These are phyloP conservation scores for Paecilomyces formosus DNA, from an alignment of 2,329 filamentous ascomycete genomes.

Conservation along the genomic window DNA sequence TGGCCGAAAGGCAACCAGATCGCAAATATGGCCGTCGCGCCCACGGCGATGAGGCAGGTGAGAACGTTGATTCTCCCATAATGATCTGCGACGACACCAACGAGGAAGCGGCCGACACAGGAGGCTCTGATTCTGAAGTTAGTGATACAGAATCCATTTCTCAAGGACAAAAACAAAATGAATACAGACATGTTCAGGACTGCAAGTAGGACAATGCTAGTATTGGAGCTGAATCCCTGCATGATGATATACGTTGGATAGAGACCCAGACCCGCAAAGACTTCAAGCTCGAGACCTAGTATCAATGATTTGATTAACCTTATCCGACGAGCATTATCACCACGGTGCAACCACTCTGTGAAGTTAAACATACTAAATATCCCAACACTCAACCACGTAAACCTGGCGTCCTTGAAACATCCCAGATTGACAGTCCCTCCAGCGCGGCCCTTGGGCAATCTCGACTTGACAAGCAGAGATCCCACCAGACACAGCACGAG, in stretches of 20 bases:
- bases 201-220: constrained; percentile 33
- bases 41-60: constrained; percentile 25
- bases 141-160: background rate
- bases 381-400: constrained; percentile 37
- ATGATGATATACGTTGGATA: constrained; percentile 36
- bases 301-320: background rate
- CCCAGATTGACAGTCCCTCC: constrained; percentile 33
- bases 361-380: constrained; percentile 32
- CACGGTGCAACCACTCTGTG: background rate
- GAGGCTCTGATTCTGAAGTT: constrained; percentile 21
- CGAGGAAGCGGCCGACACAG: constrained; percentile 37
- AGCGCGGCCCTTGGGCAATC: constrained; percentile 26
- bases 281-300: constrained; percentile 23
- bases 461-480: constrained; percentile 26
- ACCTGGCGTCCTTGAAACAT: constrained; percentile 37
- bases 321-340: rapidly evolving
- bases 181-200: constrained; percentile 30
- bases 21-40: constrained; percentile 31
- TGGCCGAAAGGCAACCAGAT: constrained; percentile 41
- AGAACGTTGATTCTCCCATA: constrained; percentile 43
- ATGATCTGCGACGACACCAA: constrained; percentile 37
- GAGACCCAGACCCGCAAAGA: constrained; percentile 34
- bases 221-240: constrained; percentile 14
- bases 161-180: background rate
- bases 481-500: constrained; percentile 23